Conservation (phyloP, 2,329 filamentous ascomycete genomes). For the Scytalidium sp. region DNA sequence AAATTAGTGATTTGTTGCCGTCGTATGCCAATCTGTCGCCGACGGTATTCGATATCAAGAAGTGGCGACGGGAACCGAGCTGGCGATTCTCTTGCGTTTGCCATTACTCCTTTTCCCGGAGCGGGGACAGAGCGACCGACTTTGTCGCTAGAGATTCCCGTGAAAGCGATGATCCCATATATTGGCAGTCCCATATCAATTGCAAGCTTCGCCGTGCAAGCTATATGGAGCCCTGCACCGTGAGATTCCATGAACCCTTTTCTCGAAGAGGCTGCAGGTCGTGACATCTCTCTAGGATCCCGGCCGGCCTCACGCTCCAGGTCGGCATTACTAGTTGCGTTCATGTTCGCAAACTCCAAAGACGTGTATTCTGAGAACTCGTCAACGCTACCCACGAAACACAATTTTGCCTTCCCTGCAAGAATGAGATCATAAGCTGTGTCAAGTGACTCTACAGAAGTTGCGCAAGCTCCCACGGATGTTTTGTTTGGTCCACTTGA, state of each 20-base stretch:
- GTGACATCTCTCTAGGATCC: conserved; percentile 93
- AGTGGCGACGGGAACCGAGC: conserved; percentile 90
- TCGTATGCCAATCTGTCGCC: conserved; percentile 82
- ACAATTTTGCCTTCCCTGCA: conserved; percentile 92
- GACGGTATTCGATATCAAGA: conserved; percentile 91
- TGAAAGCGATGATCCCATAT: conserved; percentile 86
- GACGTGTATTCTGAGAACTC: conserved; percentile 98
- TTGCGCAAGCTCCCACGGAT: conserved; percentile 92
- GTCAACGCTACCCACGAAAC: conserved; percentile 95
- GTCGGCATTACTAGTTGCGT: conserved; percentile 95
- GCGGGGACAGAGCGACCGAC: conserved; percentile 95
- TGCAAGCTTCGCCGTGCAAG: conserved; percentile 92
- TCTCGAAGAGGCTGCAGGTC: conserved; percentile 89
- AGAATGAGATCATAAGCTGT: conserved; percentile 96
- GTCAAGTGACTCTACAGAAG: conserved; percentile 91
- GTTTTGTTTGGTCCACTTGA: conserved; percentile 97
- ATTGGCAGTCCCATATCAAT: conserved; percentile 97
- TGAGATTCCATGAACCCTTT: conserved; percentile 99
- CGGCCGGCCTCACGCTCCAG: conserved; percentile 91
- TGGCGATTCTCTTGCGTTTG: conserved; percentile 81
- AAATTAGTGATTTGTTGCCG: conserved; percentile 91
- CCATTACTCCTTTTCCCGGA: conserved; percentile 91
- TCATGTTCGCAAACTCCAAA: conserved; percentile 99
- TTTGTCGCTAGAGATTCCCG: conserved; percentile 94
- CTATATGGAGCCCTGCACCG: conserved; percentile 91